A percentile compares a stretch with the other conserved stretches of the same genome.
Conservation (phyloP, 2,329 filamentous ascomycete genomes). For the Coleophoma crateriformis region DNA sequence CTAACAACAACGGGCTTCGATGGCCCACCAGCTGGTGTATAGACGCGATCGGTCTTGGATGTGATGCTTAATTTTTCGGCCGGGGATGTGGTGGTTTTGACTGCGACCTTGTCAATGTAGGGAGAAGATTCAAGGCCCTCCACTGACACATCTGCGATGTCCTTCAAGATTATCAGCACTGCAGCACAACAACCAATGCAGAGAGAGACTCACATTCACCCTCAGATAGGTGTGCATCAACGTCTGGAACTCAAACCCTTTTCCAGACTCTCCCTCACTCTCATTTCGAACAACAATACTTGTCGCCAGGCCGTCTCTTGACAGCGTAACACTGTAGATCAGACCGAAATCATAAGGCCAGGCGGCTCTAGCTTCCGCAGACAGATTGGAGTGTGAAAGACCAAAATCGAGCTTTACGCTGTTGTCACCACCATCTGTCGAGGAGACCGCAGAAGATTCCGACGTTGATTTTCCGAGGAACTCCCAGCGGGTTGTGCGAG, state of each 20-base stretch:
- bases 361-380: constrained; percentile 58
- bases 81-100: constrained; percentile 59
- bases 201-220: constrained; percentile 56
- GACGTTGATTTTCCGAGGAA: constrained; percentile 84
- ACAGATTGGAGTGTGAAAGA: constrained; percentile 68
- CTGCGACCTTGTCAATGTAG: constrained; percentile 81
- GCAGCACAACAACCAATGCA: neutral
- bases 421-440: constrained; percentile 43
- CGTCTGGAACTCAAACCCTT: constrained; percentile 85
- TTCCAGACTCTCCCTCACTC: constrained; percentile 41
- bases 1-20: constrained; percentile 51
- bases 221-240: constrained; percentile 88
- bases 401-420: constrained; percentile 95
- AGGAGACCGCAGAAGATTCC: constrained; percentile 39
- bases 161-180: constrained; percentile 41
- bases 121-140: constrained; percentile 69
- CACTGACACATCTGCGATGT: constrained; percentile 69
- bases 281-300: constrained; percentile 86
- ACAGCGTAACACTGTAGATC: constrained; percentile 87
- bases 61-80: constrained; percentile 58
- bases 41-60: constrained; percentile 83
- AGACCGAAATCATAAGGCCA: constrained; percentile 89
- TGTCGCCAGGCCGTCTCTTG: constrained; percentile 69
- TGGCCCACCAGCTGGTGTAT: constrained; percentile 63
- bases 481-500: constrained; percentile 85